Base-by-base conservation (phyloP, 2,329 filamentous ascomycete species). In the Arthrinium puccinioides region DNA sequence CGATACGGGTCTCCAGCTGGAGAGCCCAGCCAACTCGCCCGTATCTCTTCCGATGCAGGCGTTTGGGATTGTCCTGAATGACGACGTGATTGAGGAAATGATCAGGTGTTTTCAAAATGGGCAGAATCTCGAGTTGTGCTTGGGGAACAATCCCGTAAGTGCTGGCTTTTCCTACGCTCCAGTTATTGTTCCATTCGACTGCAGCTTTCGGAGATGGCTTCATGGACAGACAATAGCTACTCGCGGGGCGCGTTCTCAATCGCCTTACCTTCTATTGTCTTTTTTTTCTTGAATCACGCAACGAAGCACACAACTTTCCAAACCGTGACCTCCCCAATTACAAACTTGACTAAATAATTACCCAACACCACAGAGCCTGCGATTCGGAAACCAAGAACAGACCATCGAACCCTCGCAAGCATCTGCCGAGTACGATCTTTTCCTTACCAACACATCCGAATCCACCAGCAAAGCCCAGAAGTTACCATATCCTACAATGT, bases 131-230 rank as follows among this genome's bases (percentile, higher is more conserved):
- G 65, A 75, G 49, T 61, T 82, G 49, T 68, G 72, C 5, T 57
- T 82, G 43, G 78, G 78, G 27, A 65, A 62, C 50, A 66, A 60
- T 48, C 77, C 77, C 25, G 78, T 82, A 74, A 68, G 77, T 68
- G n/a, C 18, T 13, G 18, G 16, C 29, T 20, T n/a, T n/a, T n/a
- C n/a, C n/a, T n/a, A n/a, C n/a, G n/a, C 19, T 21, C 30, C 32
- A 18, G 16, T 24, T 34, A 28, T 34, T 33, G 23, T 27, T 25
- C 31, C 9, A 34, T 21, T n/a, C 32, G 6, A 19, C 10, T 21
- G 13, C 5, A 25, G 4, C n/a, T n/a, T 13, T 35, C 28, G 28
- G 28, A 30, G 28, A 30, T 15, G 28, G 28, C 9, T 30, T 35
- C 11, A 23, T n/a, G n/a, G n/a, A n/a, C n/a, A n/a, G n/a, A n/a